These are phyloP conservation scores for Sequoia sempervirens DNA, from an alignment of 75 land plant genomes.

Conservation along the genomic window DNA sequence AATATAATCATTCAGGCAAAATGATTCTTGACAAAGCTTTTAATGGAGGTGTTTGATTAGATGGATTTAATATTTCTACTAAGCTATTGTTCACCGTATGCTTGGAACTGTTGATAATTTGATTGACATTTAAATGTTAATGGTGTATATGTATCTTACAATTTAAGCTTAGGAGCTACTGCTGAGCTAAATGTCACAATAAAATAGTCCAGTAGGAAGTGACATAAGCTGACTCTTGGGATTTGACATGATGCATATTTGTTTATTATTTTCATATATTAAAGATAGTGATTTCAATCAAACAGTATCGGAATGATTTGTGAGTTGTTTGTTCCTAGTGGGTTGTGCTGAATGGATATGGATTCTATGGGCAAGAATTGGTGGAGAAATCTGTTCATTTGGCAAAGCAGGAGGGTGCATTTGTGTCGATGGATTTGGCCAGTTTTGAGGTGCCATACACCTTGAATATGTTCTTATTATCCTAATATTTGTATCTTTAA, in stretches of 20 bases:
- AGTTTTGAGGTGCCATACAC: constrained; percentile 74
- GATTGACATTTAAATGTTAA: no score
- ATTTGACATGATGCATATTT: background rate
- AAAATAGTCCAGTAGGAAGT: background rate
- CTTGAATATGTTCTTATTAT: constrained; percentile 1
- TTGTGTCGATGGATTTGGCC: constrained; percentile 84
- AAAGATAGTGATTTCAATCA: background rate
- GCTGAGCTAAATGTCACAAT: background rate
- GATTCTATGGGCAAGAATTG: constrained; percentile 35
- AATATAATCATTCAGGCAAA: background rate
- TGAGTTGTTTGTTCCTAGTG: constrained; percentile 16
- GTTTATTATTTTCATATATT: background rate
- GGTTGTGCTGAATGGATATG: constrained; percentile 45
- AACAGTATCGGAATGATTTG: background rate
- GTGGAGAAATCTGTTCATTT: constrained; percentile 51
- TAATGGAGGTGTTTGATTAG: background rate
- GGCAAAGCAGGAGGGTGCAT: constrained; percentile 77
- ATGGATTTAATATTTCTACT: background rate
- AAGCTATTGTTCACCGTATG: no score
- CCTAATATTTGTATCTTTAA: background rate
- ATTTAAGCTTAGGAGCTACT: background rate
- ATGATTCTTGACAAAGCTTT: background rate
- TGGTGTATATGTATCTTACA: background rate
- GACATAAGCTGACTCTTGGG: background rate
- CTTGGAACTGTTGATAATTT: no score